A percentile compares a stretch with the other conserved stretches of the same genome.
These are phyloP conservation scores for Cardamine chenopodiifolia DNA, from an alignment of 345 rosid species.

Conservation along the genomic window DNA sequence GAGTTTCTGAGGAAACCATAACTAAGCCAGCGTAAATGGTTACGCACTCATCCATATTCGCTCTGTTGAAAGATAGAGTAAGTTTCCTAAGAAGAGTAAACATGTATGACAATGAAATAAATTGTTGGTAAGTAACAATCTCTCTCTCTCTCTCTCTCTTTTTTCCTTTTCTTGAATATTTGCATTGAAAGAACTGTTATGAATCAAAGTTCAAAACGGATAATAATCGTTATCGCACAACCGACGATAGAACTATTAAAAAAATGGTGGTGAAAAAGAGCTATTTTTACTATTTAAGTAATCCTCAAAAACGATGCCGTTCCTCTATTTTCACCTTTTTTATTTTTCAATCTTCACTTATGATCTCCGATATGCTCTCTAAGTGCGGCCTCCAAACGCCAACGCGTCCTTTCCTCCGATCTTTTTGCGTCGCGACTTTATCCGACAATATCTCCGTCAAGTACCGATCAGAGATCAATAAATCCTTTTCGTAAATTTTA, in stretches of 20 bases:
- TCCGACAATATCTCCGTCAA: slow-evolving; percentile 94
- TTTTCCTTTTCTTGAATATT: neutral
- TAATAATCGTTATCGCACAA: neutral
- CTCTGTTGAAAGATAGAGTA: no score
- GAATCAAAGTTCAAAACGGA: slow-evolving; percentile 9
- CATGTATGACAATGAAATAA: neutral
- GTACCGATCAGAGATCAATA: slow-evolving; percentile 68
- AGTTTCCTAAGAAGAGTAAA: neutral
- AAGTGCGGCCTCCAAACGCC: slow-evolving; percentile 96
- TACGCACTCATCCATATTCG: no score
- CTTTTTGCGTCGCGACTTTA: slow-evolving; percentile 71
- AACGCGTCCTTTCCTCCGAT: slow-evolving; percentile 83
- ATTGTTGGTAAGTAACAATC: no score
- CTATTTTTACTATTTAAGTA: neutral
- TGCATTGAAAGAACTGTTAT: neutral
- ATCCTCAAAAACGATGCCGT: neutral
- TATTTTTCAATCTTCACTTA: slow-evolving; percentile 46
- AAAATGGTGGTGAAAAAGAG: neutral
- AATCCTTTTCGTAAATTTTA: slow-evolving; percentile 20
- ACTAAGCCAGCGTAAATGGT: no score
- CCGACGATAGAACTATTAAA: slow-evolving; percentile 18
- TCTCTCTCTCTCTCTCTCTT: neutral
- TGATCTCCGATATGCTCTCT: slow-evolving; percentile 75
- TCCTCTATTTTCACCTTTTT: no score
- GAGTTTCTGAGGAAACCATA: no score